phyloP scores from a whole-genome alignment of 345 rosid species.

The Corchorus capsularis region DNA sequence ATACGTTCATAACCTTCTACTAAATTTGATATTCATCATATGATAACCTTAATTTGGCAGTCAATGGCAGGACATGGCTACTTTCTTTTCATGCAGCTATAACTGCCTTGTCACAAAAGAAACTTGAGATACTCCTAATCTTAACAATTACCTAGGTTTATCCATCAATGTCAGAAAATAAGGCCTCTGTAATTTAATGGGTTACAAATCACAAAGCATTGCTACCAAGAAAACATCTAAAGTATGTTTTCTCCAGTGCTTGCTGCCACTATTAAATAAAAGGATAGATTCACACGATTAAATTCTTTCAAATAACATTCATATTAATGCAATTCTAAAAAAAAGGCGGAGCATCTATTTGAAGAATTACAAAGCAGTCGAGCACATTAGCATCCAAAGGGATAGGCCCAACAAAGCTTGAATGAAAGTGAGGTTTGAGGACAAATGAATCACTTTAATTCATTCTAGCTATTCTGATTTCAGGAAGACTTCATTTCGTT shows the following conservation, averaged over 20 bases:
- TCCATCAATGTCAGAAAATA: not conserved
- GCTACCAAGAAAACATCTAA: not conserved
- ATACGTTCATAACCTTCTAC: not conserved
- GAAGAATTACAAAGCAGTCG: not conserved
- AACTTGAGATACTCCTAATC: not conserved
- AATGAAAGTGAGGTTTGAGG: not conserved
- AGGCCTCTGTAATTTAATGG: not conserved
- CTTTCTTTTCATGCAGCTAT: not conserved
- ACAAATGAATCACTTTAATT: not conserved
- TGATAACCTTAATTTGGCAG: not conserved
- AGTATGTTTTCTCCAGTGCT: too few species aligned
- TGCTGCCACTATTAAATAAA: not conserved
- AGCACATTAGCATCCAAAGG: not conserved
- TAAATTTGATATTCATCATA: not conserved
- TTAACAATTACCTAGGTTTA: not conserved
- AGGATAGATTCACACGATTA: not conserved
- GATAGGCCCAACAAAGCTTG: not conserved
- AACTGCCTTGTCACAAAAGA: not conserved
- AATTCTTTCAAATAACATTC: not conserved
- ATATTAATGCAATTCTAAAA: not conserved
- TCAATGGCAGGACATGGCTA: not conserved
- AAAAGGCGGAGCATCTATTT: not conserved
- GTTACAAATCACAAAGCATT: not conserved
- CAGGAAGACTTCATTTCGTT: not conserved
- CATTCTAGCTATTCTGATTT: not conserved